Base-by-base conservation (phyloP, 2,329 filamentous ascomycete genomes). In the Colletotrichum camelliae region DNA sequence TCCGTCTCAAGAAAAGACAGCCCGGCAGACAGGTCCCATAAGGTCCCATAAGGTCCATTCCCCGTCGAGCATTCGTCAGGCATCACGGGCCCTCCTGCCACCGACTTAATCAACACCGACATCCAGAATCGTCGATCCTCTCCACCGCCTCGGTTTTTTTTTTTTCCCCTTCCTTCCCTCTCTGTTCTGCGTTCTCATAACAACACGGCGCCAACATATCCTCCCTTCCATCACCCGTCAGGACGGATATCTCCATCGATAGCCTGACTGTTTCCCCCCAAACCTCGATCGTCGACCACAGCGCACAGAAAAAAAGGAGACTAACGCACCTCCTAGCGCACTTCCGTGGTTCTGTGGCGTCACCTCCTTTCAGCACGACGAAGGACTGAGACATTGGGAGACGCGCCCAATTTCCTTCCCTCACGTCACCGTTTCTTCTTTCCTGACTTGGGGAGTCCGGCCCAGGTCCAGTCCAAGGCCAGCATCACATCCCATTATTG, bases 381-480 rank as follows among this genome's bases (percentile, higher is more conserved):
- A 68, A 52, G 12, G 16, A 58, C 74, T 64, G 74, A 76, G 70
- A 74, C 74, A 76, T 68, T 76, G 70, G 70, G 64, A 74, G 70
- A 76, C 74, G 64, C 64, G 74, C 64, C 70, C 70, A 73, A 65
- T 68, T 60, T 73, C 65, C 60, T 64, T 43, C 33, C 73, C 35
- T 76, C 70, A 76, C 74, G 74, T 76, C 70, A 76, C 70, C 33
- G 62, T 55, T 73, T 68, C 48, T 61, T 64, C 43, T 37, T 52
- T 62, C 31, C 57, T 33, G 39, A 64, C 37, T 64, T 29, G 21
- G 58, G 43, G 43, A 52, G 10, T 52, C 43, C 43, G 43, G 43
- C 2, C 43, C 43, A 52, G 43, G 10, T 52, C 43, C n/a, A 52
- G n/a, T n/a, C 43, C 43, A 52, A 52, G n/a, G 43, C 43, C 43